Evolutionary conservation across 257 asterid genomes (phyloP).

Genomic region (Petrea volubilis): DNA sequence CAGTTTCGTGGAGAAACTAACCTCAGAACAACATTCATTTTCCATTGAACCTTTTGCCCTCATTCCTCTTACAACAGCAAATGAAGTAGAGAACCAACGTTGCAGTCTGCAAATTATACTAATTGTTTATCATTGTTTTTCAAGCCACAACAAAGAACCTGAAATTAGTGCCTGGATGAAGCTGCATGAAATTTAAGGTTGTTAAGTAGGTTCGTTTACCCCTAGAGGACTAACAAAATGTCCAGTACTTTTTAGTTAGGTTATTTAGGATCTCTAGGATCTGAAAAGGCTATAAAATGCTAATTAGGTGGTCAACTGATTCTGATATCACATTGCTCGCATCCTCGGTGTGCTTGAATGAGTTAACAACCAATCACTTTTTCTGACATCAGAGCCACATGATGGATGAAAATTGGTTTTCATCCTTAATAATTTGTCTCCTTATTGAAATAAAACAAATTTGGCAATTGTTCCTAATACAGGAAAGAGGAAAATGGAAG

Average conservation of each 20-base stretch:
- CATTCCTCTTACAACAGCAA: neutral
- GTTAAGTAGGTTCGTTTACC: neutral
- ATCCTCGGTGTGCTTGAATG: slow-evolving; percentile 12
- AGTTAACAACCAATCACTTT: slow-evolving; percentile 1
- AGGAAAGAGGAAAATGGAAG: slow-evolving; percentile 89
- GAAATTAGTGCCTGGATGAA: too few species aligned
- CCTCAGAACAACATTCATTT: neutral
- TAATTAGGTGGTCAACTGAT: too few species aligned
- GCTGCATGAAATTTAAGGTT: neutral
- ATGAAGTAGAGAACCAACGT: neutral
- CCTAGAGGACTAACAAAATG: neutral
- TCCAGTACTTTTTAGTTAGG: neutral
- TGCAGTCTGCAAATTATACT: neutral
- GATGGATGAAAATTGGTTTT: neutral
- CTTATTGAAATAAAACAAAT: slow-evolving; percentile 19
- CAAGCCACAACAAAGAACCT: neutral
- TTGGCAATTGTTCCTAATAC: slow-evolving; percentile 30
- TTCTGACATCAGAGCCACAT: neutral
- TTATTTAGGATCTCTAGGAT: neutral
- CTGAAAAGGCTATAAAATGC: too few species aligned
- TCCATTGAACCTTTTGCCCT: neutral
- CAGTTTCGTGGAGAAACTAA: neutral
- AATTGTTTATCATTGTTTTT: neutral
- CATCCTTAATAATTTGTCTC: neutral
- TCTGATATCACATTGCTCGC: slow-evolving; percentile 4